Conservation (phyloP, 2,329 filamentous ascomycete genomes). For the Neopestalotiopsis sp. region DNA sequence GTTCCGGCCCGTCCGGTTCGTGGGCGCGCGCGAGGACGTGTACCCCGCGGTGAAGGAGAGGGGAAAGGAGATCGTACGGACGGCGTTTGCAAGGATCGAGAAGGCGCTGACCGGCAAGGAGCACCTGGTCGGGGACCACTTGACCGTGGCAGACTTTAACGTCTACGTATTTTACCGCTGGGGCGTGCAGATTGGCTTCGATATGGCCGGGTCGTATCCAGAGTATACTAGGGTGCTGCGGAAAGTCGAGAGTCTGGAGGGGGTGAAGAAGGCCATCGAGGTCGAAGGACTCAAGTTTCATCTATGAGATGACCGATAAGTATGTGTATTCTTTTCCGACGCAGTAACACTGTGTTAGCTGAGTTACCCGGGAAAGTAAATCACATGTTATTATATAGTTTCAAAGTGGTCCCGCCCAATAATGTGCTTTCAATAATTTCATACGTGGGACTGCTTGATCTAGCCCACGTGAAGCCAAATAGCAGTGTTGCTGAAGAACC, state of each 20-base stretch:
- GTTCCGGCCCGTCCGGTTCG: constrained; percentile 34
- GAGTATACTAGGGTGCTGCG: constrained; percentile 22
- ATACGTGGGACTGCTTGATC: not conserved
- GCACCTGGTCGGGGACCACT: constrained; percentile 26
- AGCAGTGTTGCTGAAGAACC: not conserved
- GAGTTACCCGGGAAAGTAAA: too few species aligned
- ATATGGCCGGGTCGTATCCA: constrained; percentile 25
- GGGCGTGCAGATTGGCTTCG: constrained; percentile 20
- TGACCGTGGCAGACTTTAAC: constrained; percentile 32
- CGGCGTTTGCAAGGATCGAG: constrained; percentile 27
- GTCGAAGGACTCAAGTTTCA: not conserved
- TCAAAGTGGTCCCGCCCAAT: not conserved
- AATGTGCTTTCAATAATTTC: not conserved
- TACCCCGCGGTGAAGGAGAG: constrained; percentile 23
- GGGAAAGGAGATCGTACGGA: constrained; percentile 23
- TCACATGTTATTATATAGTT: not conserved
- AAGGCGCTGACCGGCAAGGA: constrained; percentile 20
- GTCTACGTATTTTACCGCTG: constrained; percentile 30
- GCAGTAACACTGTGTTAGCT: too few species aligned
- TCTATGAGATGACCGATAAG: not conserved
- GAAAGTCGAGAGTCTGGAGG: constrained; percentile 23
- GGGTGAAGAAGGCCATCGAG: constrained; percentile 21
- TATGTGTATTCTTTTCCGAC: not conserved
- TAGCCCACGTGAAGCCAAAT: not conserved
- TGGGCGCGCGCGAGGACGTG: constrained; percentile 23